Conservation (phyloP, 805 yeast genomes). For the Saturnispora quitensis region DNA sequence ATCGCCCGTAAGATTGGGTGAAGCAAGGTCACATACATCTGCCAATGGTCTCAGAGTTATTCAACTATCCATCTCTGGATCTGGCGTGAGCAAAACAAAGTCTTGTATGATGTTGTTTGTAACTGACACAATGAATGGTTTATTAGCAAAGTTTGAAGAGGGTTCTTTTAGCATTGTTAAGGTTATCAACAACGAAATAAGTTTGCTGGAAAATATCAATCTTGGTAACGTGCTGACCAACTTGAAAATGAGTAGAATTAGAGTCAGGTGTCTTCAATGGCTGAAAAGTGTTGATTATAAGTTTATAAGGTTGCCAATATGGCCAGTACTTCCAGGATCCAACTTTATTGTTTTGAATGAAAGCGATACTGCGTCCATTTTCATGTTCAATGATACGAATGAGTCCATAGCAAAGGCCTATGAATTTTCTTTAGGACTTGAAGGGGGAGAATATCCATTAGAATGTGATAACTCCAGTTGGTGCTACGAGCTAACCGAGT, state of each 20-base stretch:
- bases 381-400: slow-evolving; percentile 1
- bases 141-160: slow-evolving; percentile 6
- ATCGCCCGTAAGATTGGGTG: slow-evolving; percentile 9
- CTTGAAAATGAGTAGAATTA: slow-evolving; percentile 6
- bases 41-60: slow-evolving; percentile 4
- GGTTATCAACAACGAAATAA: slow-evolving; percentile 8
- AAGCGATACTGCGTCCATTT: slow-evolving; percentile 7
- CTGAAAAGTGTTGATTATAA: slow-evolving; percentile 6
- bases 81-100: slow-evolving; percentile 11
- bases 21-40: slow-evolving; percentile 6
- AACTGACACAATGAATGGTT: slow-evolving; percentile 14
- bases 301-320: slow-evolving; percentile 5
- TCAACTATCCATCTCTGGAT: slow-evolving; percentile 11
- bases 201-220: slow-evolving; percentile 4
- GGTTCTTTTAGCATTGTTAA: slow-evolving; percentile 7
- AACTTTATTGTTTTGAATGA: slow-evolving; percentile 12
- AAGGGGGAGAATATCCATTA: slow-evolving; percentile 10
- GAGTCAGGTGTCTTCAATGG: slow-evolving; percentile 14
- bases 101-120: slow-evolving; percentile 8
- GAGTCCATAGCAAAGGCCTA: neutral
- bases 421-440: slow-evolving; percentile 6
- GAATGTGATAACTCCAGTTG: slow-evolving; percentile 12
- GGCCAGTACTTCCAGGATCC: slow-evolving; percentile 11
- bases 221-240: slow-evolving; percentile 1
- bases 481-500: neutral